Evolutionary conservation across 257 asterid genomes (phyloP).

Genomic region (Ajuga chamaepitys): DNA sequence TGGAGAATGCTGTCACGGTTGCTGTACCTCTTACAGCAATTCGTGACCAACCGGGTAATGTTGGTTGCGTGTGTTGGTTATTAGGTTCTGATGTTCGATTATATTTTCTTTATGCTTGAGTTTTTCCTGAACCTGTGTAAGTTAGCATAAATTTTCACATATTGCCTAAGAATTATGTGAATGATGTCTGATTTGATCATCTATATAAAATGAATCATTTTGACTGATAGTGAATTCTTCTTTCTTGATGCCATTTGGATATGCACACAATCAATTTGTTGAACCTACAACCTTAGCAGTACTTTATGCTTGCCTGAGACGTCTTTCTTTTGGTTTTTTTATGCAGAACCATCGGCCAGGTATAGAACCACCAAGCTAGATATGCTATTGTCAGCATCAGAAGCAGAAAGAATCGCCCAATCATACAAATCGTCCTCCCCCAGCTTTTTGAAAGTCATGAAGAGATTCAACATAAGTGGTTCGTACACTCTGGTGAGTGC

Average conservation of each 20-base stretch:
- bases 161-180: neutral
- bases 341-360: conserved; percentile 37
- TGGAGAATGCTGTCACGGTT: conserved; percentile 37
- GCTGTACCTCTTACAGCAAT: conserved; percentile 42
- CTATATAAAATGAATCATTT: neutral
- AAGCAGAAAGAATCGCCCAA: conserved; percentile 67
- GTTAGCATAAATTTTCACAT: too few relatives aligned
- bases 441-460: conserved; percentile 75
- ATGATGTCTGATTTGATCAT: neutral
- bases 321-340: conserved; percentile 7
- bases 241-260: neutral
- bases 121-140: neutral
- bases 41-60: conserved; percentile 41
- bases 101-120: neutral
- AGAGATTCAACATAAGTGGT: conserved; percentile 84
- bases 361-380: conserved; percentile 34
- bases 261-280: neutral
- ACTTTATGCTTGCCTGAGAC: neutral
- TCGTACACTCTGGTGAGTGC: conserved; percentile 81
- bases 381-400: conserved; percentile 55
- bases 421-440: conserved; percentile 71
- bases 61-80: neutral
- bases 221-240: neutral
- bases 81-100: neutral
- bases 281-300: neutral